Base-by-base conservation (phyloP, 2,329 filamentous ascomycete genomes). In the Elsinoe perseae region DNA sequence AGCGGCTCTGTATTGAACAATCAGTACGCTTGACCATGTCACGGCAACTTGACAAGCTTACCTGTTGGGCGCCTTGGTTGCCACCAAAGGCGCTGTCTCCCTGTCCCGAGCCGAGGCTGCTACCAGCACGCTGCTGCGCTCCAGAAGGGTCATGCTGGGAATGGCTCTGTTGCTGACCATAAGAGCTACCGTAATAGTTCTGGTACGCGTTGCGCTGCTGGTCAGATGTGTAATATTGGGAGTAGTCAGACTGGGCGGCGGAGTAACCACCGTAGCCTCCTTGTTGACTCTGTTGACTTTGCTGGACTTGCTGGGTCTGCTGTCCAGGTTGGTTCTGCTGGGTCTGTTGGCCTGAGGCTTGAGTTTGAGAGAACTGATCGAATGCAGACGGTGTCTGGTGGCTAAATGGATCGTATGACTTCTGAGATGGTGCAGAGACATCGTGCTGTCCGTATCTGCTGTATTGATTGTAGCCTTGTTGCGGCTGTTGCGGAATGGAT, bases 361-460 rank as follows among this genome's bases (percentile, higher is more conserved):
- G 77, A 50, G 73, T 69, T 20, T 78, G 74, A 54, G 71, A 70
- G 61, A 77, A 78, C 53, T 66, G 66, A 48, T 78, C 76, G 62
- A 71, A 77, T 54, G 73, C 71, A 60, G 70, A 71, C 57, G 75
- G 78, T 61, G 81, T 79, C 68, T 90, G 88, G 68, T 95, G 89
- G 63, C 79, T 82, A 69, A 95, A 97, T 0, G 88, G 82, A 68
- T 96, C 92, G 71, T 90, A 91, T 1, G 86, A 82, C 76, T 97
- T 96, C 71, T 89, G 86, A 57, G 83, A 69, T 61, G 75, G 84
- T 20, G 53, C 53, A 50, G 66, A 60, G 30, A 78, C 70, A 55
- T 76, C 77, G 54, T 78, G 68, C 65, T 86, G 85, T 50, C 79
- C 81, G 66, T 85, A 91, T 57, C 87, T 84, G 57, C 81, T 82